Evolutionary conservation across 306 rosid species (phyloP), one percentile per base, ranked within the genome.

Genomic region (Medicago ruthenica): DNA sequence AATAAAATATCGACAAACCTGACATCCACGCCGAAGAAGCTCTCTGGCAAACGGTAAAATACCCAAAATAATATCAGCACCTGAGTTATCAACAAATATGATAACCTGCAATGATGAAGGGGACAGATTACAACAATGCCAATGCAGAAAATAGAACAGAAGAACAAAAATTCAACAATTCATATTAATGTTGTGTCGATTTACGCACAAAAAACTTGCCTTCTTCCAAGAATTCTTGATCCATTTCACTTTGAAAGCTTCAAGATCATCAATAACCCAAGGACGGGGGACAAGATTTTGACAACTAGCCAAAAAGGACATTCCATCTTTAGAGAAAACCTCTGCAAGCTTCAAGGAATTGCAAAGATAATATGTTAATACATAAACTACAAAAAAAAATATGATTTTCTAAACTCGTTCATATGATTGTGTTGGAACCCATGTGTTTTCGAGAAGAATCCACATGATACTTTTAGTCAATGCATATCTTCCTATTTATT

Each of bases 221-320:
- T 90, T 92, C 77, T 90, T 92, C 99, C 97, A 95, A 76, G 90
- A 59, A 31, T 85, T 92, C 82, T 89, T 89, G 95, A 83, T 84
- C 99, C 97, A 95, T 85, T 80, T 88, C 80, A 71, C 7, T 83
- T 86, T 90, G 88, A 95, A 95, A 34, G 80, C 17, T 71, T 92
- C 99, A 65, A 95, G 85, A 82, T 95, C 96, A 88, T 95, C 99
- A 79, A 92, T 86, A 53, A 95, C 96, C 97, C 99, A 95, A 77
- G 99, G 99, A 45, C 99, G 92, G 77, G 97, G 89, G 22, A 88
- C 97, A 5, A 95, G 92, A 82, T 90, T 95, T 84, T 95, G 97
- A 81, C 89, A 90, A 80, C 90, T 95, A 69, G 96, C 93, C 57
- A 90, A 82, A 87, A 95, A 95, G 79, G 99, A 95, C 96, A 95